A percentile compares a stretch with the other conserved stretches of the same genome.
phyloP scores from a whole-genome alignment of 2,329 filamentous ascomycete species.

The Colletotrichum endophyticum region DNA sequence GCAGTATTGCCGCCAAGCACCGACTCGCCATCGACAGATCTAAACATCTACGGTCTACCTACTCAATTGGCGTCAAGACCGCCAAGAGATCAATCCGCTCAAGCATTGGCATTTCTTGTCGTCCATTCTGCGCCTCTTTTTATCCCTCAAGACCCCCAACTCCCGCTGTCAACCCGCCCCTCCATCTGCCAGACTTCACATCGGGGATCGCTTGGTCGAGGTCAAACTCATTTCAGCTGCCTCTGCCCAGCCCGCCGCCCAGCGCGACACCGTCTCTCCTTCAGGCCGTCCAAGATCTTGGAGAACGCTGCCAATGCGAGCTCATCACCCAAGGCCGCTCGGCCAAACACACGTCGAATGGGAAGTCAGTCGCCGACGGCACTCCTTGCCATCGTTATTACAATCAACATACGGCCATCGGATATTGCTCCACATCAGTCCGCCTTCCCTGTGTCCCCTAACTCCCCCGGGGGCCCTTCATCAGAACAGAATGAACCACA shows the following conservation, averaged over 20 bases:
- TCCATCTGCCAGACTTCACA: background rate
- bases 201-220: background rate
- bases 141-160: background rate
- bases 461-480: background rate
- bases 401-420: slow-evolving; percentile 2
- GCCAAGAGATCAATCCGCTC: slow-evolving; percentile 9
- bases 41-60: background rate
- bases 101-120: slow-evolving; percentile 16
- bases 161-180: background rate
- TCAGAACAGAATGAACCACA: slow-evolving; percentile 1
- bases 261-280: background rate
- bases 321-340: background rate
- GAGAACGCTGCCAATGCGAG: background rate
- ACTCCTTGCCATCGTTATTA: background rate
- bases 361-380: background rate
- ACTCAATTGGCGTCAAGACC: background rate
- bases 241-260: slow-evolving; percentile 10
- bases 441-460: background rate
- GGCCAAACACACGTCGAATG: background rate
- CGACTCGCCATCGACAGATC: background rate
- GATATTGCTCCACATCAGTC: background rate
- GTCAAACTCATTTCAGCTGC: background rate
- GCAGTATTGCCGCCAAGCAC: background rate
- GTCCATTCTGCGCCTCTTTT: slow-evolving; percentile 7
- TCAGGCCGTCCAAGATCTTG: slow-evolving; percentile 1